Percentiles rank a stretch among this genome's conserved stretches.
Conservation (phyloP, 805 yeast genomes). For the Kluyveromyces starmeri region DNA sequence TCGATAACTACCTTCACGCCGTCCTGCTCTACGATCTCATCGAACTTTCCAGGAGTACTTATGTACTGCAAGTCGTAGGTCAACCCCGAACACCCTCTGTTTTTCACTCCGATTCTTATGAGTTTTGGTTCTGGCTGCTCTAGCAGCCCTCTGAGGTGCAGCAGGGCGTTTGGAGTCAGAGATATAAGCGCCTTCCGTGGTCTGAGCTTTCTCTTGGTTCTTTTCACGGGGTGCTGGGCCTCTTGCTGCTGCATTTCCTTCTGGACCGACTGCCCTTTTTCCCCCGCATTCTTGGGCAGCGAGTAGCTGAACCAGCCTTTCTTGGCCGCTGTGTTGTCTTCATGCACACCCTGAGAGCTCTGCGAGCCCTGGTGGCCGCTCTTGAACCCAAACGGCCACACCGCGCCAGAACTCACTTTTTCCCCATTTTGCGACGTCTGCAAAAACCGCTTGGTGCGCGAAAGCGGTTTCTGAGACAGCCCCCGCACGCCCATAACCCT, state of each 20-base stretch:
- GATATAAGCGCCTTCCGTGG: conserved; percentile 90
- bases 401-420: conserved; percentile 3
- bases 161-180: conserved; percentile 64
- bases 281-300: conserved; percentile 32
- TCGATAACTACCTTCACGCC: conserved; percentile 90
- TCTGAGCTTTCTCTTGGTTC: conserved; percentile 55
- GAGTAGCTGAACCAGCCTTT: conserved; percentile 37
- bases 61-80: conserved; percentile 90
- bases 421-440: conserved; percentile 12
- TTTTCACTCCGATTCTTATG: conserved; percentile 87
- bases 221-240: conserved; percentile 22
- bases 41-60: conserved; percentile 84
- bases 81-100: conserved; percentile 94
- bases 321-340: not conserved
- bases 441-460: conserved; percentile 10
- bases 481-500: not conserved
- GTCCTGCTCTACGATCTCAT: conserved; percentile 86
- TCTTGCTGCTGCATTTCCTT: conserved; percentile 9
- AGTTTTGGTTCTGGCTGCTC: conserved; percentile 82
- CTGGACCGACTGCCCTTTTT: conserved; percentile 6
- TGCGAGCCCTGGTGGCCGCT: conserved; percentile 5
- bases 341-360: conserved; percentile 6
- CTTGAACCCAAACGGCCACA: conserved; percentile 5
- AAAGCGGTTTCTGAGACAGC: not conserved
- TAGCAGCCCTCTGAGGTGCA: conserved; percentile 57